Base-by-base conservation (phyloP, 2,329 filamentous ascomycete species). In the Aspergillus oerlinghausenensis region DNA sequence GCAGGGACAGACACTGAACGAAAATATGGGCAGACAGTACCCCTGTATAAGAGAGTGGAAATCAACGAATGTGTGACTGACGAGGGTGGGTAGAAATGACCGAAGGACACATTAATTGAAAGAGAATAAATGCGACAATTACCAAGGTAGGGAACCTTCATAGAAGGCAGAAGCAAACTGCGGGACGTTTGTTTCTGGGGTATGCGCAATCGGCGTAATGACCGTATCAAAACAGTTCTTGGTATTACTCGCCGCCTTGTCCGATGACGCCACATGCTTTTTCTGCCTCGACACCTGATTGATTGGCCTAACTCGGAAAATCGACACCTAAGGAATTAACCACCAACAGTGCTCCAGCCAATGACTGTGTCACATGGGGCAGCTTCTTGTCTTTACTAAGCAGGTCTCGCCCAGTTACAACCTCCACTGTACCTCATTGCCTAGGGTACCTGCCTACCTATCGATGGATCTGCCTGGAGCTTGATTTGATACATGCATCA, bases 181-280 rank as follows among this genome's bases (percentile, higher is more conserved):
- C 50, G 54, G 48, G 51, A 56, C 54, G 51, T 49, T 52, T 60
- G 51, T 49, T 52, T 60, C 58, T 60, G 58, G 58, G 58, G 58
- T 58, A 60, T 48, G 25, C 19, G 14, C 23, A 42, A 19, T 51
- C 17, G 25, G 25, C 23, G 40, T 42, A 38, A 38, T 19, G 14
- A 52, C 35, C 17, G 56, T 56, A 42, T 62, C 58, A 63, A 54
- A 65, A 56, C 60, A 60, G 52, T 45, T 48, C 48, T 51, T 48
- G 32, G 29, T 28, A 32, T 49, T 51, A 49, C 63, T 70, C 67
- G 72, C 70, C 71, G 70, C 70, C 67, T 65, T 61, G 38, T 45
- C 60, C 65, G 67, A 70, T 70, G 69, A 72, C 75, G 71, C 68
- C 68, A 71, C 63, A 32, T 40, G 56, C 25, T 51, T 23, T 53